Evolutionary conservation across 768 basidiomycete genomes (phyloP).

Genomic region (Boletus speciosus): DNA sequence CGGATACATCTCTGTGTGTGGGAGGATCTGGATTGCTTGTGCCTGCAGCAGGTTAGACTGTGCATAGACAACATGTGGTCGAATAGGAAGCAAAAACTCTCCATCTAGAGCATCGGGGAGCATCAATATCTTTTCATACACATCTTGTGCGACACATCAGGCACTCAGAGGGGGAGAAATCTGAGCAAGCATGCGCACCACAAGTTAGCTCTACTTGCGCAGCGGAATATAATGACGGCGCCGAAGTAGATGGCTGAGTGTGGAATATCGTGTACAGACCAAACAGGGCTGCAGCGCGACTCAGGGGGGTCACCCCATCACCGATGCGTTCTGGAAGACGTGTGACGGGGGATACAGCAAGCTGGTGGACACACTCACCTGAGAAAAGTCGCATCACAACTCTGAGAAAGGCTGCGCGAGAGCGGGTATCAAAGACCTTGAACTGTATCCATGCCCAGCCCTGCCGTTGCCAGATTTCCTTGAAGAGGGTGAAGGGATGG

Average conservation of each 20-base stretch:
- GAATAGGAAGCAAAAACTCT: conserved; percentile 42
- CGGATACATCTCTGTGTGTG: conserved; percentile 45
- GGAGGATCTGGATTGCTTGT: conserved; percentile 58
- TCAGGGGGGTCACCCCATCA: conserved; percentile 48
- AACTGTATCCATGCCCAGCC: conserved; percentile 80
- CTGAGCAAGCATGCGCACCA: conserved; percentile 36
- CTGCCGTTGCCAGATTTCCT: conserved; percentile 57
- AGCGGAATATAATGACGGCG: conserved; percentile 48
- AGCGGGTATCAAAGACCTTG: conserved; percentile 63
- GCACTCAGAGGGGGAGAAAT: neutral
- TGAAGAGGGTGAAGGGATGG: conserved; percentile 69
- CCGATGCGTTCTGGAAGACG: conserved; percentile 48
- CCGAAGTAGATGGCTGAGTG: conserved; percentile 59
- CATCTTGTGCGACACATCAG: conserved; percentile 43
- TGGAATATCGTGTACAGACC: conserved; percentile 66
- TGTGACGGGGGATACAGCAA: neutral
- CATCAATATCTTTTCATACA: conserved; percentile 44
- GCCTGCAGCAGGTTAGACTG: conserved; percentile 46
- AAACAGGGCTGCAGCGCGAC: conserved; percentile 61
- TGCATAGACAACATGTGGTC: conserved; percentile 49
- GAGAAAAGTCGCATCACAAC: conserved; percentile 61
- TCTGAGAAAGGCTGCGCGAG: conserved; percentile 60
- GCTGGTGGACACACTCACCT: conserved; percentile 41
- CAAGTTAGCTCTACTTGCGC: conserved; percentile 58
- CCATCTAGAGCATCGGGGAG: conserved; percentile 47